Base-by-base conservation (phyloP, 306 rosid species). In the Biancaea sappan region DNA sequence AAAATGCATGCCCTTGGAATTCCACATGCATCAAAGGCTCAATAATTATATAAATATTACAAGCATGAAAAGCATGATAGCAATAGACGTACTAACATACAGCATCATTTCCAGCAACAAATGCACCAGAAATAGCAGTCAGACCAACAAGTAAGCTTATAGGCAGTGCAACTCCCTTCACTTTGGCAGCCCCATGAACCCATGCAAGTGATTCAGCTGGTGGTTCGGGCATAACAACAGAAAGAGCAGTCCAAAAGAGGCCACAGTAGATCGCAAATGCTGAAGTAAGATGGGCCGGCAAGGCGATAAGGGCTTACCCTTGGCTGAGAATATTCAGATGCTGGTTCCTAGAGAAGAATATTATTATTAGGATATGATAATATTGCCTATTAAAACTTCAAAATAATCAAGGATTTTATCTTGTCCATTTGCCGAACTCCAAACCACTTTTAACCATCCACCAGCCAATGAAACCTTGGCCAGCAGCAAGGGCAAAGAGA, bases 71-170 rank as follows among this genome's bases (percentile, higher is more conserved):
- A 76, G 44, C 14, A 58, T 29, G 53, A 65, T 47, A 76, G 44
- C 19, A 53, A 25, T 72, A 58, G 21, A 71, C 58, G 14, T 53
- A 46, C 53, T 13, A 53, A 81, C 96, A 16, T 87, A 92, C 96
- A 53, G 96, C 96, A 81, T 92, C 98, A 81, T 92, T 90, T 82
- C 98, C 96, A 0, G 96, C 96, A 73, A 92, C 98, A 86, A 90
- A 92, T 58, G 98, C 98, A 73, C 98, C 98, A 11, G 98, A 92
- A 46, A 90, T 63, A 59, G 96, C 96, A 76, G 98, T 93, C 41
- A 93, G 65, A 75, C 91, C 96, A 18, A 90, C 95, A 56, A 93
- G 87, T 19, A 93, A n/a, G 87, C 91, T 75, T 70, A 90, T 75
- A 32, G 96, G 96, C 79, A 93, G 80, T 8, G 86, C 94, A 56